These are phyloP conservation scores for Xylogone sp. DNA, from an alignment of 2,329 filamentous ascomycete genomes.

Conservation along the genomic window DNA sequence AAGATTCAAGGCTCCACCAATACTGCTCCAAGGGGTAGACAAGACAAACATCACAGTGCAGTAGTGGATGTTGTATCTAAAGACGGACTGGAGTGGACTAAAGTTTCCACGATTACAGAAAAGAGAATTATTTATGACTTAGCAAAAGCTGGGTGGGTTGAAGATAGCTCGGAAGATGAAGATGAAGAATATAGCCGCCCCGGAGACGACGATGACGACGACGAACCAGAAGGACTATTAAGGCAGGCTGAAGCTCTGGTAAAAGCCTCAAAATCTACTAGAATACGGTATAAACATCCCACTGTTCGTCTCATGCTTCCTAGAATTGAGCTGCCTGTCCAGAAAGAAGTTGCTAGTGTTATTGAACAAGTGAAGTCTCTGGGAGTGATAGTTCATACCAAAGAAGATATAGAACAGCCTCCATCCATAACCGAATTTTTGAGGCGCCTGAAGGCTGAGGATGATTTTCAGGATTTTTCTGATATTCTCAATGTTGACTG, in stretches of 20 bases:
- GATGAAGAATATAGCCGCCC: conserved; percentile 22
- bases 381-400: conserved; percentile 33
- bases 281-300: conserved; percentile 57
- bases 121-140: conserved; percentile 63
- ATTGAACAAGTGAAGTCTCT: conserved; percentile 49
- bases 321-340: conserved; percentile 45
- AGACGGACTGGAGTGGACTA: conserved; percentile 63
- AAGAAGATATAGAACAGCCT: conserved; percentile 18
- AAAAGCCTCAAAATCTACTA: conserved; percentile 50
- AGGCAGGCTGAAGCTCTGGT: conserved; percentile 56
- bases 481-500: conserved; percentile 52
- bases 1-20: conserved; percentile 12
- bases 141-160: conserved; percentile 63
- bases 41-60: conserved; percentile 32
- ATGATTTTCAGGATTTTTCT: conserved; percentile 34
- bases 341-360: conserved; percentile 51
- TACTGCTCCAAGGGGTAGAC: conserved; percentile 8
- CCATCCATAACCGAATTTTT: conserved; percentile 17
- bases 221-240: conserved; percentile 49
- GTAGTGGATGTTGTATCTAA: conserved; percentile 62
- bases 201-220: conserved; percentile 34
- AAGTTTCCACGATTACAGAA: conserved; percentile 63
- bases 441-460: conserved; percentile 29
- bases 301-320: conserved; percentile 57
- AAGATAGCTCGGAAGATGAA: conserved; percentile 32